Evolutionary conservation across 2,329 filamentous ascomycete species (phyloP), one percentile per base, ranked within the genome.

Genomic region (Atkinsonella hypoxylon): DNA sequence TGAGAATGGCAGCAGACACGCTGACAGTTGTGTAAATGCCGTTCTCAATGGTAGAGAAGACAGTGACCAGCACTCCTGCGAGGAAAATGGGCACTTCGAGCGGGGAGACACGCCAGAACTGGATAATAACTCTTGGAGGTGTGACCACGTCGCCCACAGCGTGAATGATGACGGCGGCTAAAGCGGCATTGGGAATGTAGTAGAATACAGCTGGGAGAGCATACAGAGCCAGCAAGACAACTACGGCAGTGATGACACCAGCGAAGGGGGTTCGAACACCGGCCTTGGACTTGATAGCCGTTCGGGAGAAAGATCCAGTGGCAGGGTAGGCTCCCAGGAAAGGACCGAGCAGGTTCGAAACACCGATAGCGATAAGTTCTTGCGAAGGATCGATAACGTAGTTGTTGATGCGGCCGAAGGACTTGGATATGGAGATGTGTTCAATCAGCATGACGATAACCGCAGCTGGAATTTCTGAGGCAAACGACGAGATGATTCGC

Each of bases 201-300:
- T 80, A 94, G 75, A 95, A 95, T 52, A 95, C 81, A 0, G 83
- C 79, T 0, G 89, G 81, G 26, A 95, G 73, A 17, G 85, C 88
- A 61, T 95, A 95, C 52, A 93, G 83, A 17, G 89, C 88, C 11
- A 95, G 73, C 2, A 95, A 73, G 9, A 95, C 89, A 11, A 95
- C 79, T 18, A 88, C 54, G 1, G 85, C 89, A 11, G 89, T 95
- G 54, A 94, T 88, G 45, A 91, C 78, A 73, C 89, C 89, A 34
- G 87, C 89, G 51, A 94, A 81, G 1, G 89, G 89, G 4, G 88
- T 95, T 41, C 89, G 82, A 1, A 94, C 89, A 63, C 89, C 89
- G 49, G 89, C 87, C 70, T 95, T 95, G n/a, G 89, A 87, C 68
- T 94, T 94, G 72, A 95, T 94, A 47, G 89, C 89, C 20, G 89